phyloP scores from a whole-genome alignment of 805 yeast genomes.

The Blastobotrys americana region DNA sequence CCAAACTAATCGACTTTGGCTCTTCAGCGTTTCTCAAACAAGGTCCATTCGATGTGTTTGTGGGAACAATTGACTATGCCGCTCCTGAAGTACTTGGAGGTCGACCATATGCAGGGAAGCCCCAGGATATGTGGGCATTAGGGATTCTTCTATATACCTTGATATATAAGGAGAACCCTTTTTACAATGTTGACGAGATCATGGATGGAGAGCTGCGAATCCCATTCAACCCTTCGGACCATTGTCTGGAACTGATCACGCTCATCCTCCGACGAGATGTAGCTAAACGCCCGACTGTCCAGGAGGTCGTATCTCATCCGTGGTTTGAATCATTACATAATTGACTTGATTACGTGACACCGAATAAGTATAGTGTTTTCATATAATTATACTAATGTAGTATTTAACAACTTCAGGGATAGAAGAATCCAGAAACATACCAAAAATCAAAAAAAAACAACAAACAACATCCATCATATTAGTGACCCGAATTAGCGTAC shows the following conservation, averaged over 20 bases:
- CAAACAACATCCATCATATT: no score
- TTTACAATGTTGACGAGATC: constrained; percentile 90
- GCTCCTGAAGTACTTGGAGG: constrained; percentile 95
- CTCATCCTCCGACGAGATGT: constrained; percentile 64
- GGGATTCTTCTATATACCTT: constrained; percentile 87
- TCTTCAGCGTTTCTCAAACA: constrained; percentile 83
- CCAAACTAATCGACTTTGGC: constrained; percentile 90
- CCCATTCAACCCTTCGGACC: constrained; percentile 55
- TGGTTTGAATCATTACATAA: constrained; percentile 50
- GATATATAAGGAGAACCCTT: constrained; percentile 90
- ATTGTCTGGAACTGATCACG: constrained; percentile 53
- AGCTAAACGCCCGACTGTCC: constrained; percentile 62
- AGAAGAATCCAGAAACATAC: no score
- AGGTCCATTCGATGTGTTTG: constrained; percentile 96
- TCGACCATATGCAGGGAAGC: constrained; percentile 80
- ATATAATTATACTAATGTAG: no score
- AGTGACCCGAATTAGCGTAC: no score
- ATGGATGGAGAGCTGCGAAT: constrained; percentile 80
- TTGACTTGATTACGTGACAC: no score
- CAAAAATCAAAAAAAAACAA: no score
- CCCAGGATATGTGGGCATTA: constrained; percentile 96
- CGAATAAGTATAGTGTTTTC: no score
- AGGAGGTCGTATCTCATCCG: constrained; percentile 57
- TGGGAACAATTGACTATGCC: constrained; percentile 95
- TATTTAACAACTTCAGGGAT: no score